Evolutionary conservation across 2,329 filamentous ascomycete species (phyloP).

Genomic region (Chrysoporthe cubensis): DNA sequence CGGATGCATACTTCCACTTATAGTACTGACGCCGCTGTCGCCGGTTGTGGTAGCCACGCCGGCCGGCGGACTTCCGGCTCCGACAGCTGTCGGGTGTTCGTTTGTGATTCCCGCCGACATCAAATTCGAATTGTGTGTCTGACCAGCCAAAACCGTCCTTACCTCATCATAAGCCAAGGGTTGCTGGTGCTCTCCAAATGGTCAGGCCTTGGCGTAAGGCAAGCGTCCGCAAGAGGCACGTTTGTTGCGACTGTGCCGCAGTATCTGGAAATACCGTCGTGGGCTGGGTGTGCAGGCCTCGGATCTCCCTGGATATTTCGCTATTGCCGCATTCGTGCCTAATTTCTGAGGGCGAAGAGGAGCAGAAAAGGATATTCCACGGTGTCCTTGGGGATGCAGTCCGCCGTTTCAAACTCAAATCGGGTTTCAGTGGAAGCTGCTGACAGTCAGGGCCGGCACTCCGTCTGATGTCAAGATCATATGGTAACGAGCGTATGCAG

Average conservation of each 20-base stretch:
- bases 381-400: neutral
- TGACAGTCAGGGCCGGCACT: neutral
- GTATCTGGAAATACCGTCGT: neutral
- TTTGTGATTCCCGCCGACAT: neutral
- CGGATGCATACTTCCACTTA: conserved; percentile 37
- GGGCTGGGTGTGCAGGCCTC: neutral
- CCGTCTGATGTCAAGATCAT: neutral
- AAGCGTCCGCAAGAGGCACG: neutral
- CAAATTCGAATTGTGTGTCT: neutral
- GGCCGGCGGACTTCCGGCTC: neutral
- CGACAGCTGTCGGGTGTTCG: neutral
- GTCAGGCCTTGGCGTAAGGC: neutral
- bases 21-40: neutral
- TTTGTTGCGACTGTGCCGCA: neutral
- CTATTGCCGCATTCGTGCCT: neutral
- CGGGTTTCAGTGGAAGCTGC: neutral
- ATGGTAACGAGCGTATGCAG: neutral
- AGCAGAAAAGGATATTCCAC: neutral
- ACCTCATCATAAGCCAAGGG: neutral
- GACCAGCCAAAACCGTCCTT: neutral
- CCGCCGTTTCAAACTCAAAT: neutral
- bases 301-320: neutral
- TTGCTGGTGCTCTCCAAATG: neutral
- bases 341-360: neutral
- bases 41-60: neutral